Conservation (phyloP, 208 protist species). For the Trypanosoma boissoni region DNA sequence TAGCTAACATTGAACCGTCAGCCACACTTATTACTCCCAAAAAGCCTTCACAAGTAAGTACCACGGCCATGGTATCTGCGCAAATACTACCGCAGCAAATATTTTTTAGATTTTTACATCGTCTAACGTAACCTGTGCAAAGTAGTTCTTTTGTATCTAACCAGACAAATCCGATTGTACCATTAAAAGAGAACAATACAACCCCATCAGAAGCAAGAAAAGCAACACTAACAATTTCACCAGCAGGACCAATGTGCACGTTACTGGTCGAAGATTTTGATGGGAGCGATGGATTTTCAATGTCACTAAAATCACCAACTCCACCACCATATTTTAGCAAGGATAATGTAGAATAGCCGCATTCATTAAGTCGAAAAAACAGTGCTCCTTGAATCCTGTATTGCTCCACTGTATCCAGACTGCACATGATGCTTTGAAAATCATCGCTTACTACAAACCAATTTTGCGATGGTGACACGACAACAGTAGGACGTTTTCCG, state of each 20-base stretch:
- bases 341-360: constrained; percentile 10
- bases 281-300: background rate
- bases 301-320: constrained; percentile 18
- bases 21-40: constrained; percentile 22
- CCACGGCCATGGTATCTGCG: constrained; percentile 9
- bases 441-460: constrained; percentile 24
- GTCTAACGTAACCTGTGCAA: constrained; percentile 8
- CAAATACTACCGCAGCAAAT: constrained; percentile 16
- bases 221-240: constrained; percentile 18
- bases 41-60: constrained; percentile 14
- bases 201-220: constrained; percentile 16
- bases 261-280: constrained; percentile 12
- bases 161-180: constrained; percentile 16
- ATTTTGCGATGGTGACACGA: constrained; percentile 6
- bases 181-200: constrained; percentile 20
- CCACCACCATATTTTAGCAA: constrained; percentile 8
- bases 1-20: constrained; percentile 6
- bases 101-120: constrained; percentile 7
- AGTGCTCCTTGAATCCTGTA: constrained; percentile 23
- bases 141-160: background rate
- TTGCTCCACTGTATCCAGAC: constrained; percentile 1
- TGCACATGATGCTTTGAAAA: constrained; percentile 16
- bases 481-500: constrained; percentile 8
- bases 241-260: constrained; percentile 13
- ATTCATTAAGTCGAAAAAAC: constrained; percentile 17